These are phyloP conservation scores for Albifimbria verrucaria DNA, from an alignment of 2,329 filamentous ascomycete genomes.

Conservation along the genomic window DNA sequence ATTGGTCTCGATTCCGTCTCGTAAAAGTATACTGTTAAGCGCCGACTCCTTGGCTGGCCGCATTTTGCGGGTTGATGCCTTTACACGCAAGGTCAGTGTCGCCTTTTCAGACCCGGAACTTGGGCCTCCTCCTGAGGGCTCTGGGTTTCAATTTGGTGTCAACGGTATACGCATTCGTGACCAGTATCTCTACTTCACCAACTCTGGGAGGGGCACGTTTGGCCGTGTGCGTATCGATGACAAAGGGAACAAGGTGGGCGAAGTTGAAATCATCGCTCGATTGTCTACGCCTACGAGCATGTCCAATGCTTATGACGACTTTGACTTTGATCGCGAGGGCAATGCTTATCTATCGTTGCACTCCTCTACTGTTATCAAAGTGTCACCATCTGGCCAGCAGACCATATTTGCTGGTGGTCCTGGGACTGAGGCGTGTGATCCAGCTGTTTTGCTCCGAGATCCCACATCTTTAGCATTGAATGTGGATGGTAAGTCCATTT, in stretches of 20 bases:
- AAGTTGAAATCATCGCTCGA: slow-evolving; percentile 14
- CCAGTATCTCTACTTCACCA: slow-evolving; percentile 13
- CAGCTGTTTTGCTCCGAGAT: background rate
- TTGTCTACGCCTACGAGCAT: slow-evolving; percentile 9
- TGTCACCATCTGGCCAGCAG: background rate
- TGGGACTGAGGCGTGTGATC: background rate
- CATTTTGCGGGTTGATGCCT: background rate
- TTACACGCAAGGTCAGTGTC: background rate
- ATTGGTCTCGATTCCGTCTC: background rate
- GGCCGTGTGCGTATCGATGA: slow-evolving; percentile 13
- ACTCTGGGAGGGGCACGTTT: slow-evolving; percentile 10
- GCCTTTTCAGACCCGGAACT: slow-evolving; percentile 12
- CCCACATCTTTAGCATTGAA: background rate
- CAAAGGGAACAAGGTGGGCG: slow-evolving; percentile 11
- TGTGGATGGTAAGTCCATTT: background rate
- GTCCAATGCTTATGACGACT: slow-evolving; percentile 16
- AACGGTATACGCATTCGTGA: slow-evolving; percentile 14
- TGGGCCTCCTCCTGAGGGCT: slow-evolving; percentile 2
- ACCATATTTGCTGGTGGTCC: background rate
- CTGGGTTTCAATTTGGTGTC: slow-evolving; percentile 10
- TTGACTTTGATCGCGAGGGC: slow-evolving; percentile 12
- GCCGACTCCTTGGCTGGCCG: background rate
- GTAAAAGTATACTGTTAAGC: background rate
- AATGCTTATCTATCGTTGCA: slow-evolving; percentile 14
- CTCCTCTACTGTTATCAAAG: background rate